Evolutionary conservation across 202 grass and related monocot genomes (phyloP), one percentile per base, ranked within the genome.

Genomic region (Musa balbisiana): DNA sequence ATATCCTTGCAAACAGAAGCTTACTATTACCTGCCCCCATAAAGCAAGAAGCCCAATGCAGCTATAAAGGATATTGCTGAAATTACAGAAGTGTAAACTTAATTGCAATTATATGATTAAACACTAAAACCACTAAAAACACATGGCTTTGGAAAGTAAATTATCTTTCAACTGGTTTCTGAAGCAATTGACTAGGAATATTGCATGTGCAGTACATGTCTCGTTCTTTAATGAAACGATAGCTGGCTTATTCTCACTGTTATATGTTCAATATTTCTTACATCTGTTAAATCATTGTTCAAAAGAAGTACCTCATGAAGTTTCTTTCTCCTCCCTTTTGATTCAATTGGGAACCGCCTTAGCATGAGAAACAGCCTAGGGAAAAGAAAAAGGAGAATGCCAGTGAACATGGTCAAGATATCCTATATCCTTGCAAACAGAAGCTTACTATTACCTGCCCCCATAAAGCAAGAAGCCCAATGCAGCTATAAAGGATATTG

Each of bases 261-360:
- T 43, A 72, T 23, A 72, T 72, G 21, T n/a, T 72, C 13, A 43
- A 21, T n/a, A 62, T 75, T 20, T 33, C 14, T 49, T 75, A 14
- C 14, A 75, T 59, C 25, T 60, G 26, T 11, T 49, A 13, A 25
- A 49, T 15, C 25, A 52, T 12, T 60, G n/a, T 49, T 60, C 14
- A 62, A 78, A 64, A 43, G 33, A 43, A 49, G 60, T 69, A 99
- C 95, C 95, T 99, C 95, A 84, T 94, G 90, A 79, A 99, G 91
- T 84, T 99, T 99, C 85, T 99, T 99, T 81, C 81, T 85, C 70
- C 95, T 78, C 60, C 95, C 95, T 78, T 99, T 95, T 5, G 95
- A 99, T 82, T 99, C 91, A 88, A 99, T 99, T 23, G 95, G 95
- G 78, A 99, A 99, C 51, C 85, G 84, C 65, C 85, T 94, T 69